A percentile compares a stretch with the other conserved stretches of the same genome.
Conservation (phyloP, 345 rosid genomes). For the Eutrema heterophyllum region DNA sequence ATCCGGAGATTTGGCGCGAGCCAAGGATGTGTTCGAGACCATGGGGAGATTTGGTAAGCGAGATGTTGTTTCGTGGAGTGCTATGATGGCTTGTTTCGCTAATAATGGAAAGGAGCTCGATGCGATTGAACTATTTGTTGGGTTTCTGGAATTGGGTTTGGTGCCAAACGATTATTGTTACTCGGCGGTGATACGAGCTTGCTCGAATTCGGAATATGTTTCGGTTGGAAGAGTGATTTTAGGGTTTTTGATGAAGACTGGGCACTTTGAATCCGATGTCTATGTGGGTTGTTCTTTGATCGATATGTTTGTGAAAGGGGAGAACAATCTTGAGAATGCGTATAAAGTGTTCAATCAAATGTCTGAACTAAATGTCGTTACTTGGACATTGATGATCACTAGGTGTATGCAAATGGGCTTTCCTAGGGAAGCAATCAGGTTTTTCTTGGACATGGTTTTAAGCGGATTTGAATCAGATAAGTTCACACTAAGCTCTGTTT, state of each 20-base stretch:
- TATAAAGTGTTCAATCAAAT: constrained; percentile 56
- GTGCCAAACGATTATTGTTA: constrained; percentile 65
- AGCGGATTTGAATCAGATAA: constrained; percentile 48
- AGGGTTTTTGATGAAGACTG: constrained; percentile 52
- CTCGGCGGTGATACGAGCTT: constrained; percentile 54
- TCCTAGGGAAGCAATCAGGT: constrained; percentile 40
- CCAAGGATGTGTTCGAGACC: constrained; percentile 38
- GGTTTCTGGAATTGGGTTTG: constrained; percentile 52
- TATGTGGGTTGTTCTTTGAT: constrained; percentile 65
- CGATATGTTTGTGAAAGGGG: constrained; percentile 58
- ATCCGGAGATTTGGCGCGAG: constrained; percentile 44
- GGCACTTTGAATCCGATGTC: constrained; percentile 45
- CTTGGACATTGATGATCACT: constrained; percentile 70
- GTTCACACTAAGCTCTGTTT: constrained; percentile 50
- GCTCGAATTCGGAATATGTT: constrained; percentile 37
- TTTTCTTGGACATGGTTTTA: constrained; percentile 50
- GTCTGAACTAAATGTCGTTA: constrained; percentile 51
- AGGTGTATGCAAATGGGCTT: constrained; percentile 46
- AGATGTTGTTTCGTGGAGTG: constrained; percentile 71
- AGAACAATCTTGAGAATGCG: constrained; percentile 42
- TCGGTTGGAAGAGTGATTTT: constrained; percentile 39
- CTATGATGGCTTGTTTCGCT: constrained; percentile 66
- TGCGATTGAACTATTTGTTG: constrained; percentile 41
- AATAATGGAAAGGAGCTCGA: constrained; percentile 40
- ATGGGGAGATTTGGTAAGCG: constrained; percentile 46